Percentiles rank a stretch among this genome's conserved stretches.
These are phyloP conservation scores for Boletus vermiculosoides DNA, from an alignment of 768 basidiomycete species.

Conservation along the genomic window DNA sequence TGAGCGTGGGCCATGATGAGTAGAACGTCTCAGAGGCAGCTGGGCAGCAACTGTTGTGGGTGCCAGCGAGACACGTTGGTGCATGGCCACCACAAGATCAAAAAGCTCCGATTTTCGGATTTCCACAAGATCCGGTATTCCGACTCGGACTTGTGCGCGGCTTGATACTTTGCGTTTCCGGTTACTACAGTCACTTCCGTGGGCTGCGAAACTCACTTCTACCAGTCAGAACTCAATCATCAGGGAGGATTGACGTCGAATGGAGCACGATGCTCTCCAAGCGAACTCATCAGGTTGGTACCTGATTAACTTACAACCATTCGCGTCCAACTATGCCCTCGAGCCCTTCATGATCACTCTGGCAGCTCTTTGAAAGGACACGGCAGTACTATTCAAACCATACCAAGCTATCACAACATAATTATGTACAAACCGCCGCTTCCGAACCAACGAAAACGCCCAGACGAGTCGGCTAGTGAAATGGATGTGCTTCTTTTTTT, in stretches of 20 bases:
- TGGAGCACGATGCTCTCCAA: background rate
- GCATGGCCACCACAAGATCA: background rate
- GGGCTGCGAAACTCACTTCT: background rate
- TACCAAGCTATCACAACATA: too few relatives aligned
- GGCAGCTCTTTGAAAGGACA: too few relatives aligned
- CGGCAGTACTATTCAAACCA: too few relatives aligned
- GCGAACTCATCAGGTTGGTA: background rate
- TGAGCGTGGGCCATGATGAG: background rate
- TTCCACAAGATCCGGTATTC: background rate
- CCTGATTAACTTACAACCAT: too few relatives aligned
- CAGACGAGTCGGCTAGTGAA: background rate
- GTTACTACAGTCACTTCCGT: background rate
- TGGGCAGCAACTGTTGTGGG: background rate
- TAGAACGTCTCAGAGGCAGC: background rate
- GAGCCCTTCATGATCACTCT: too few relatives aligned
- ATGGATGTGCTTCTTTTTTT: too few relatives aligned
- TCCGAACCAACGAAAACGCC: too few relatives aligned
- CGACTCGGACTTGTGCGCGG: background rate
- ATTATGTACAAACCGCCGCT: too few relatives aligned
- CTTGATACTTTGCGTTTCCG: too few relatives aligned
- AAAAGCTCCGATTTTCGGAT: too few relatives aligned
- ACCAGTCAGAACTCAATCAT: background rate
- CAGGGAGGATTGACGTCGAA: background rate
- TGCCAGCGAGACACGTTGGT: background rate
- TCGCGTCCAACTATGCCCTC: too few relatives aligned